Evolutionary conservation across 768 basidiomycete species (phyloP).

Genomic region (Phaeotremella fagi): DNA sequence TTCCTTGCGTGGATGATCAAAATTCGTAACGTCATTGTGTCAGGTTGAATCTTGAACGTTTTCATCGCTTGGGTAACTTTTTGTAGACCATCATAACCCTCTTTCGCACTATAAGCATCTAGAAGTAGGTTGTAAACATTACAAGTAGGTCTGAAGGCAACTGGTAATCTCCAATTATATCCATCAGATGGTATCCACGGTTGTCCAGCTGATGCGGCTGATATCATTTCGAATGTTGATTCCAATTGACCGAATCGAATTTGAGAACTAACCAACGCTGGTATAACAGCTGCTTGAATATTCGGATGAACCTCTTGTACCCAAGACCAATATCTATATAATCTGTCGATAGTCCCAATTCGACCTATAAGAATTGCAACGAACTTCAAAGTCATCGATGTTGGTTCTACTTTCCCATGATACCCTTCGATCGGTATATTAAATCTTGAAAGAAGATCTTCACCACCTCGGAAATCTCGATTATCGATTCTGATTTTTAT

Average conservation of each 20-base stretch:
- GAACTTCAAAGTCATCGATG: conserved; percentile 2
- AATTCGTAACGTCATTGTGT: conserved; percentile 14
- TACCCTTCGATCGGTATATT: conserved; percentile 4
- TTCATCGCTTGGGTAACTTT: conserved; percentile 3
- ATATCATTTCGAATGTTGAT: conserved; percentile 3
- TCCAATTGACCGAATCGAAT: background rate
- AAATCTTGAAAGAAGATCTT: conserved; percentile 6
- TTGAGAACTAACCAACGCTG: conserved; percentile 1
- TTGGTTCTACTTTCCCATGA: conserved; percentile 7
- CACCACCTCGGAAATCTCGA: conserved; percentile 8
- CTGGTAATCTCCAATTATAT: no score
- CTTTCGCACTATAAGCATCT: background rate
- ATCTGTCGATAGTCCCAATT: background rate
- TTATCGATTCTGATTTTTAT: conserved; percentile 10
- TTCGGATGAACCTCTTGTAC: background rate
- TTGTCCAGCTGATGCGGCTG: no score
- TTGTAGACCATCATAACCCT: conserved; percentile 6
- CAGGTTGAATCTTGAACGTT: conserved; percentile 5
- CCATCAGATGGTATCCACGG: no score
- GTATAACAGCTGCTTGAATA: conserved; percentile 1
- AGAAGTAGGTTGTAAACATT: conserved; percentile 7
- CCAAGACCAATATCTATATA: conserved; percentile 6
- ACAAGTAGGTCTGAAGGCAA: no score
- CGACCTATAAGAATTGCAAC: background rate
- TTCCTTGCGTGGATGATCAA: conserved; percentile 15